Evolutionary conservation across 371 early-diverging fungal genomes (phyloP).

Genomic region (Mucor indicus): DNA sequence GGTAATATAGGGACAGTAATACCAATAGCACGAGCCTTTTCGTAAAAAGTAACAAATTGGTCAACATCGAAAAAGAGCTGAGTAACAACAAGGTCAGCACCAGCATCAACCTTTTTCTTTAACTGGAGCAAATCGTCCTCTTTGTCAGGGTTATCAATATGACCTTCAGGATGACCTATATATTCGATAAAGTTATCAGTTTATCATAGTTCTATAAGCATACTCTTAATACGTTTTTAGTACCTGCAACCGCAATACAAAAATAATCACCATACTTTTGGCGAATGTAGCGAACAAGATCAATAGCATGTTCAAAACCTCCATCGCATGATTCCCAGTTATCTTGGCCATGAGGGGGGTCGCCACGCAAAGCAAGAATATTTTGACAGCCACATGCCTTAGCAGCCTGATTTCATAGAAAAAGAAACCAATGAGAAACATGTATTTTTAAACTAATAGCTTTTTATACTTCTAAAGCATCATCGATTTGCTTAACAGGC

Average conservation of each 20-base stretch:
- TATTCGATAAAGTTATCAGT: no score
- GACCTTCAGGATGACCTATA: slow-evolving; percentile 85
- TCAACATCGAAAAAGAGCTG: slow-evolving; percentile 94
- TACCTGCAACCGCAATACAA: slow-evolving; percentile 92
- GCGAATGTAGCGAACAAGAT: slow-evolving; percentile 88
- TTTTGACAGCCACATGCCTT: slow-evolving; percentile 93
- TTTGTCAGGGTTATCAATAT: slow-evolving; percentile 69
- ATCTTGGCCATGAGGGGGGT: slow-evolving; percentile 84
- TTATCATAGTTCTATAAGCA: no score
- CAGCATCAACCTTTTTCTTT: slow-evolving; percentile 88
- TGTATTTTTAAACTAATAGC: background rate
- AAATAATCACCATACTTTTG: slow-evolving; percentile 90
- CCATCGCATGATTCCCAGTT: slow-evolving; percentile 76
- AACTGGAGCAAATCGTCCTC: slow-evolving; percentile 78
- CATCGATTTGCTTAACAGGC: slow-evolving; percentile 83
- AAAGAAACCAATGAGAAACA: no score
- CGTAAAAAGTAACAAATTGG: slow-evolving; percentile 74
- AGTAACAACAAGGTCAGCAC: slow-evolving; percentile 90
- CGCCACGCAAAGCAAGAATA: slow-evolving; percentile 94
- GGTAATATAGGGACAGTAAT: slow-evolving; percentile 91
- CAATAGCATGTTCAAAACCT: slow-evolving; percentile 82
- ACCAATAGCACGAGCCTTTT: slow-evolving; percentile 71
- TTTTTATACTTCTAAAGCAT: slow-evolving; percentile 70
- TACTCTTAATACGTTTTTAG: no score
- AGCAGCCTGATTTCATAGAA: slow-evolving; percentile 77